Evolutionary conservation across 768 basidiomycete species (phyloP).

Genomic region (Russula earlei): DNA sequence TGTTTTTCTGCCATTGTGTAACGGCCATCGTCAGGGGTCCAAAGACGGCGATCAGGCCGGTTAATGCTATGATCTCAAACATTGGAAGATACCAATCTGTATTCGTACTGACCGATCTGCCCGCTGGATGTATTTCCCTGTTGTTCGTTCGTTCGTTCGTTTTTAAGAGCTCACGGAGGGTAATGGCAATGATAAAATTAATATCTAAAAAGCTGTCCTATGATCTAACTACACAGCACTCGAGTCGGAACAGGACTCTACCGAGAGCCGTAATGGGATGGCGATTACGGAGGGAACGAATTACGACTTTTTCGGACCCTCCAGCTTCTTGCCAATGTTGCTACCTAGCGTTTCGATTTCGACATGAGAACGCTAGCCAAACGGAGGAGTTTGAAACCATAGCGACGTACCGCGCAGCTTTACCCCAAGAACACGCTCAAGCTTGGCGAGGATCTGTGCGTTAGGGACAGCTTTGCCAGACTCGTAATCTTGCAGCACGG

Average conservation of each 20-base stretch:
- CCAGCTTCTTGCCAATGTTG: slow-evolving; percentile 83
- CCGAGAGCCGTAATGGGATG: slow-evolving; percentile 24
- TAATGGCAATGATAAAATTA: slow-evolving; percentile 2
- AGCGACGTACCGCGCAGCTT: slow-evolving; percentile 74
- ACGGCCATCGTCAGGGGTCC: slow-evolving; percentile 9
- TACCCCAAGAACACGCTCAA: slow-evolving; percentile 77
- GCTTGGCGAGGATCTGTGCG: slow-evolving; percentile 76
- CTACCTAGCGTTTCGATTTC: slow-evolving; percentile 35
- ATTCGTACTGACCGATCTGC: slow-evolving; percentile 1
- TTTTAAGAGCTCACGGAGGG: not conserved
- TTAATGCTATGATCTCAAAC: not conserved
- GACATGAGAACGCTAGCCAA: slow-evolving; percentile 5
- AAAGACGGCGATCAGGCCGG: slow-evolving; percentile 15
- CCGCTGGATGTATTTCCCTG: slow-evolving; percentile 16
- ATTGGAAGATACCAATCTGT: not conserved
- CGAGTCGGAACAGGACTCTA: slow-evolving; percentile 17
- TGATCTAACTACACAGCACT: slow-evolving; percentile 18
- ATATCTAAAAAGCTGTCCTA: slow-evolving; percentile 9
- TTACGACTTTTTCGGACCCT: slow-evolving; percentile 65
- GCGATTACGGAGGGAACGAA: slow-evolving; percentile 32
- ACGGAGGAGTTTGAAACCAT: not conserved
- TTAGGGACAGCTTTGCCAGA: slow-evolving; percentile 81
- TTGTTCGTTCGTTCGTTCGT: not conserved
- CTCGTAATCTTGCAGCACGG: slow-evolving; percentile 83
- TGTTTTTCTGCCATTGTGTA: not conserved